Conservation (phyloP, 768 basidiomycete genomes). For the Nidularia pulvinata region DNA sequence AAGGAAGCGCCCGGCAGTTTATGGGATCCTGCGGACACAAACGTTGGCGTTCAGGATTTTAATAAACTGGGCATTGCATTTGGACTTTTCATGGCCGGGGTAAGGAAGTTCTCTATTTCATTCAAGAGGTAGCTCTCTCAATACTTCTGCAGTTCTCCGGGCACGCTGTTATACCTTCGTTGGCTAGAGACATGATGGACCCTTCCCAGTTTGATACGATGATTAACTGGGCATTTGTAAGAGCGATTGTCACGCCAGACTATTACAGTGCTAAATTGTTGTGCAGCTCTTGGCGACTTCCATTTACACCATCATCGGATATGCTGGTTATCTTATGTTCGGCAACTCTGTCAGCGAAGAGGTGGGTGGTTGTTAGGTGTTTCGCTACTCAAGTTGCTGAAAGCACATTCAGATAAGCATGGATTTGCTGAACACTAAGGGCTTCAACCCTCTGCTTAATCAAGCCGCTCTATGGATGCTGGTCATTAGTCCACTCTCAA, state of each 20-base stretch:
- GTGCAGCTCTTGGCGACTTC: conserved; percentile 59
- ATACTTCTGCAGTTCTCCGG: conserved; percentile 68
- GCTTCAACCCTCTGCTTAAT: conserved; percentile 74
- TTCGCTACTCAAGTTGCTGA: not conserved
- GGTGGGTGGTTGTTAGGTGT: conserved; percentile 35
- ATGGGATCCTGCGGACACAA: conserved; percentile 73
- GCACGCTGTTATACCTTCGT: conserved; percentile 88
- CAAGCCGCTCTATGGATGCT: conserved; percentile 83
- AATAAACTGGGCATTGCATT: conserved; percentile 75
- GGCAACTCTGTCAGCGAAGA: conserved; percentile 79
- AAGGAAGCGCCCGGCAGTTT: conserved; percentile 77
- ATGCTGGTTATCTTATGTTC: conserved; percentile 92
- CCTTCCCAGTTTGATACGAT: conserved; percentile 80
- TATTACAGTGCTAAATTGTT: not conserved
- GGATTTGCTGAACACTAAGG: conserved; percentile 72
- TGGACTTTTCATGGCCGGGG: conserved; percentile 92
- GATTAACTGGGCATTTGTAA: conserved; percentile 86
- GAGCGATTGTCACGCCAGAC: conserved; percentile 16
- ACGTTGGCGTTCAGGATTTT: conserved; percentile 47
- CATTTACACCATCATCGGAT: conserved; percentile 69
- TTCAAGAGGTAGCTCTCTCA: not conserved
- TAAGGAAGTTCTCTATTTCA: conserved; percentile 27
- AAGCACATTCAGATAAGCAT: conserved; percentile 66
- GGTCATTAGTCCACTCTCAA: conserved; percentile 81
- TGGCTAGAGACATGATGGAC: conserved; percentile 88